Evolutionary conservation across 176 grass and related monocot genomes (phyloP).

Genomic region (Saccharum officinarum): DNA sequence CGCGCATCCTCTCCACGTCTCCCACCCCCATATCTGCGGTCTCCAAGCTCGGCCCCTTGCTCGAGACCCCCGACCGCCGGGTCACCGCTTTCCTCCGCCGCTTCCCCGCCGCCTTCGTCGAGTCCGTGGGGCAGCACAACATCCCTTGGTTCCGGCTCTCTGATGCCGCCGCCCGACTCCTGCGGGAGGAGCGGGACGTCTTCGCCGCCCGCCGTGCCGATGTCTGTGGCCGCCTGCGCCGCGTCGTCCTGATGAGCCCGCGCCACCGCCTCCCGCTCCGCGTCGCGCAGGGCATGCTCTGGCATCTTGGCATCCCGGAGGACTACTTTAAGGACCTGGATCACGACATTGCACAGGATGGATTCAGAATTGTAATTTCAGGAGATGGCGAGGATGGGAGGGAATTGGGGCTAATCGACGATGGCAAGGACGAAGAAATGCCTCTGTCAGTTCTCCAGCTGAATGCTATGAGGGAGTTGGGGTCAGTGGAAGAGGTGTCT

Average conservation of each 20-base stretch:
- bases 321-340: constrained; percentile 49
- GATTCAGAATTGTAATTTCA: constrained; percentile 50
- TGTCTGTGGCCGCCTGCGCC: constrained; percentile 54
- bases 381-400: constrained; percentile 32
- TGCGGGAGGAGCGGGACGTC: constrained; percentile 48
- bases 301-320: constrained; percentile 79
- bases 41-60: constrained; percentile 58
- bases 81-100: constrained; percentile 64
- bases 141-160: constrained; percentile 81
- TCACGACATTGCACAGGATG: constrained; percentile 44
- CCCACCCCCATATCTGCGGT: constrained; percentile 63
- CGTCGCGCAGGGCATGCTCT: constrained; percentile 70
- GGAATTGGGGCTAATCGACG: constrained; percentile 40
- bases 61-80: constrained; percentile 59
- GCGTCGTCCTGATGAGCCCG: constrained; percentile 63
- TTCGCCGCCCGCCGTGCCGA: constrained; percentile 43
- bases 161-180: constrained; percentile 29
- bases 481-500: constrained; percentile 32
- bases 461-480: constrained; percentile 39
- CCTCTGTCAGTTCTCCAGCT: constrained; percentile 56
- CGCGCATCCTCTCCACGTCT: constrained; percentile 40
- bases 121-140: constrained; percentile 67
- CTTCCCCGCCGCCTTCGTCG: constrained; percentile 73
- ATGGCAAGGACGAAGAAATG: constrained; percentile 27
- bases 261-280: constrained; percentile 49